phyloP scores from a whole-genome alignment of 768 basidiomycete species.

The Lactarius hengduanensis region DNA sequence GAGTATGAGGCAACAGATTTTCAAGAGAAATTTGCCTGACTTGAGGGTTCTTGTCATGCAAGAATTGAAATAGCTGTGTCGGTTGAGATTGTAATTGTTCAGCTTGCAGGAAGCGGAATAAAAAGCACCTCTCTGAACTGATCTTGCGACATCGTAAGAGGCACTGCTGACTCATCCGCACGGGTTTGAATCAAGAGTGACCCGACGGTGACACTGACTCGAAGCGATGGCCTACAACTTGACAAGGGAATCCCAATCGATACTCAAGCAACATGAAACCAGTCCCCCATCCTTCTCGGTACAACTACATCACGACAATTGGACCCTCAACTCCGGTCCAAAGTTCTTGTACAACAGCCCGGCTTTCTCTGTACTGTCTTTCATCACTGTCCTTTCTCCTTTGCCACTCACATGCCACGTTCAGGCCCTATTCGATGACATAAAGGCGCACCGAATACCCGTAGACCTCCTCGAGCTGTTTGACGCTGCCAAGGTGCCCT shows the following conservation, averaged over 20 bases:
- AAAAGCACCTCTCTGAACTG: slow-evolving; percentile 30
- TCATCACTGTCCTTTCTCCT: not conserved
- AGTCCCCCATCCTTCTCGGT: slow-evolving; percentile 75
- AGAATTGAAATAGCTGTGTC: slow-evolving; percentile 71
- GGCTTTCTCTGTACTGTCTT: slow-evolving; percentile 49
- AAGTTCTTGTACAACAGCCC: slow-evolving; percentile 82
- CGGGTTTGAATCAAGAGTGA: not conserved
- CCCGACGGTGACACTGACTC: not conserved
- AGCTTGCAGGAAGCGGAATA: not conserved
- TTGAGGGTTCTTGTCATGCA: slow-evolving; percentile 83
- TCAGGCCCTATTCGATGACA: slow-evolving; percentile 79
- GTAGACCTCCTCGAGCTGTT: slow-evolving; percentile 83
- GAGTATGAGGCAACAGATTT: slow-evolving; percentile 79
- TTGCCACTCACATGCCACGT: slow-evolving; percentile 15
- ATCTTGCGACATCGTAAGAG: slow-evolving; percentile 24
- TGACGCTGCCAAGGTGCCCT: slow-evolving; percentile 67
- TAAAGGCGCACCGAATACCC: slow-evolving; percentile 79
- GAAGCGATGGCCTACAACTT: slow-evolving; percentile 69
- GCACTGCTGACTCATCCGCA: slow-evolving; percentile 20
- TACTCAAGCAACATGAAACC: slow-evolving; percentile 55
- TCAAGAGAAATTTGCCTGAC: slow-evolving; percentile 84
- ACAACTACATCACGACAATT: slow-evolving; percentile 74
- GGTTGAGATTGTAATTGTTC: not conserved
- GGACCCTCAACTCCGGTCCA: slow-evolving; percentile 77
- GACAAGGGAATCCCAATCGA: slow-evolving; percentile 60